Base-by-base conservation (phyloP, 805 yeast species). In the Teunomyces lycoperdinae region DNA sequence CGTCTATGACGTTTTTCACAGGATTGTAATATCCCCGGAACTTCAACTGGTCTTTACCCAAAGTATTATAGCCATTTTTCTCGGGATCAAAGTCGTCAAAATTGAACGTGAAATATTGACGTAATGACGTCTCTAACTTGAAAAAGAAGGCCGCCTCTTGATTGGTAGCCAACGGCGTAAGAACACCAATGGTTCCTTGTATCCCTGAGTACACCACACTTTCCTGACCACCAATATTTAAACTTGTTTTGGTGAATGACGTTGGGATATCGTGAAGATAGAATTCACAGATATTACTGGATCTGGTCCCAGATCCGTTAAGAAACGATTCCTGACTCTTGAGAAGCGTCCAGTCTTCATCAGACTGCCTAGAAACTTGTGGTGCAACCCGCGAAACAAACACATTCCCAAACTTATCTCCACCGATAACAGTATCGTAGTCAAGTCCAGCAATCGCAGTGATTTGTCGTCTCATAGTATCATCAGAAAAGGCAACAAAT, bases 1-100 rank as follows among this genome's bases (percentile, higher is more conserved):
- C 99, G 66, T 94, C 97, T 35, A 94, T 76, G 2, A 87, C 83
- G 43, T 81, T 77, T 52, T 83, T 84, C 2, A 77, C 79, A 0
- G 97, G 97, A n/a, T 80, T 82, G 62, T 89, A 89, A 58, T 85
- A 86, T 45, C 97, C 77, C 47, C 97, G 69, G 61, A 76, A 91
- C 48, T 77, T 78, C 52, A 79, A 50, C 48, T 84, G 87, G 52
- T 85, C 86, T 48, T 94, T 74, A 0, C 85, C 92, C 2, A 83
- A 72, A n/a, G 82, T 47, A 3, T 77, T 63, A 16, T 61, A 51
- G 4, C 61, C 63, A 5, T 51, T 49, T 52, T 61, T 54, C 9
- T 53, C 45, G 58, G 57, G 55, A 50, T 63, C 58, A n/a, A 62
- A 45, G 36, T 60, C 60, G 14, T 62, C 64, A 28, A 61, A 60